Conservation (phyloP, 192 early-diverging fungal species). For the Glomus cerebriforme region DNA sequence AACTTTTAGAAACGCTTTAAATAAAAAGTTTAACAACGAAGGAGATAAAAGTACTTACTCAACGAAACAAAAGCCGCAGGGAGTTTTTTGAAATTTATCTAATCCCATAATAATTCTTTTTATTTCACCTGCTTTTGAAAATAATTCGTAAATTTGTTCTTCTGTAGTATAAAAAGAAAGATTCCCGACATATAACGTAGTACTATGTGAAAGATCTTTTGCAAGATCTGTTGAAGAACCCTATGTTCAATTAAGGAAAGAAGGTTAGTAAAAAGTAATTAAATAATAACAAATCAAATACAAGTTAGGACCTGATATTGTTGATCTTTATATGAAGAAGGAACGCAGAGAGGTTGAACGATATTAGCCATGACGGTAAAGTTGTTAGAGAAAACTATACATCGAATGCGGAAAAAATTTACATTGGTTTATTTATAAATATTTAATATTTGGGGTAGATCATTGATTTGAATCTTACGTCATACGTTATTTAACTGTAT, state of each 20-base stretch:
- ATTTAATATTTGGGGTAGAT: no score
- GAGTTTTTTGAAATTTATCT: conserved; percentile 89
- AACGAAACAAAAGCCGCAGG: conserved; percentile 99
- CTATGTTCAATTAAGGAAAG: conserved; percentile 34
- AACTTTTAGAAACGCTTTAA: neutral
- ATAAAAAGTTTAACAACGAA: neutral
- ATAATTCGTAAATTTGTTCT: conserved; percentile 96
- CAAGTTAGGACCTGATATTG: conserved; percentile 65
- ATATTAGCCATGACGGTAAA: conserved; percentile 36
- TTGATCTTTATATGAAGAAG: conserved; percentile 86
- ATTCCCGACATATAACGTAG: conserved; percentile 96
- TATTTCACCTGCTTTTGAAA: conserved; percentile 95
- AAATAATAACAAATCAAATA: neutral
- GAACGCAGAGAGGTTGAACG: conserved; percentile 53
- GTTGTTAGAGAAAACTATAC: neutral
- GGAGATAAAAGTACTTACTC: conserved; percentile 63
- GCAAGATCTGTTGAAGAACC: conserved; percentile 51
- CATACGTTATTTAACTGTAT: no score
- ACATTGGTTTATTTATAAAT: no score
- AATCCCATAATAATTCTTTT: conserved; percentile 99
- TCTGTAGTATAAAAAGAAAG: conserved; percentile 97
- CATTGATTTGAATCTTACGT: no score
- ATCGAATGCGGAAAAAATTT: no score
- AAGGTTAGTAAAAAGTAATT: neutral
- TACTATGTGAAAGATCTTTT: conserved; percentile 57